Base-by-base conservation (phyloP, 2,329 filamentous ascomycete genomes). In the Penicillium sp. region DNA sequence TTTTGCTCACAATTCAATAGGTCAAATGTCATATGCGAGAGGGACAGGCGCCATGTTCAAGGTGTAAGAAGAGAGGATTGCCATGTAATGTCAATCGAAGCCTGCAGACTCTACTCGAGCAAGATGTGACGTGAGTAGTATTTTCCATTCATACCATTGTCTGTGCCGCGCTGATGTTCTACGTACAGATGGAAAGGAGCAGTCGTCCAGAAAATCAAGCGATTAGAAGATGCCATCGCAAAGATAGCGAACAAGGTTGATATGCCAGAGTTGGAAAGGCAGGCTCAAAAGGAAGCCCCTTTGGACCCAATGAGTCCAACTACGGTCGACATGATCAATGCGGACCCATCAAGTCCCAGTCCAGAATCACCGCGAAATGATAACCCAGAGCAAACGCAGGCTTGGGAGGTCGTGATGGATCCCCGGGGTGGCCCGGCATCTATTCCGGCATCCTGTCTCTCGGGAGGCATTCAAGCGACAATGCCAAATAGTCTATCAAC, bases 1-100 rank as follows among this genome's bases (percentile, higher is more conserved):
- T 36, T 12, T 8, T 23, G 15, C 13, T 24, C 5, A 44, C 20
- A 23, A 15, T 9, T n/a, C 21, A 2, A 2, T 29, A 68, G 67
- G 69, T 75, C 41, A 75, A 75, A 68, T 77, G 74, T 49, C 66
- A 74, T 48, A 75, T 76, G 71, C 54, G 58, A 41, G 66, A 70
- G 46, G 64, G 65, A 5, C 63, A 71, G 33, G 63, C 69, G 12
- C 74, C 72, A 4, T 77, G 74, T 56, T 64, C 66, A 3, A 58
- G 74, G 27, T 77, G 74, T 60, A 70, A 69, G 57, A 74, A 73
- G 49, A 62, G 72, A 39, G 71, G 70, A 24, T 51, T 76, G 12
- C 62, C 71, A 6, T 76, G 74, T 43, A 71, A 69, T 1, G 72
- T 77, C 20, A 75, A 75, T 50, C 65, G 71, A 33, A 74, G 69